These are phyloP conservation scores for Pyrenophora tritici-repentis DNA, from an alignment of 2,329 filamentous ascomycete species.

Conservation along the genomic window DNA sequence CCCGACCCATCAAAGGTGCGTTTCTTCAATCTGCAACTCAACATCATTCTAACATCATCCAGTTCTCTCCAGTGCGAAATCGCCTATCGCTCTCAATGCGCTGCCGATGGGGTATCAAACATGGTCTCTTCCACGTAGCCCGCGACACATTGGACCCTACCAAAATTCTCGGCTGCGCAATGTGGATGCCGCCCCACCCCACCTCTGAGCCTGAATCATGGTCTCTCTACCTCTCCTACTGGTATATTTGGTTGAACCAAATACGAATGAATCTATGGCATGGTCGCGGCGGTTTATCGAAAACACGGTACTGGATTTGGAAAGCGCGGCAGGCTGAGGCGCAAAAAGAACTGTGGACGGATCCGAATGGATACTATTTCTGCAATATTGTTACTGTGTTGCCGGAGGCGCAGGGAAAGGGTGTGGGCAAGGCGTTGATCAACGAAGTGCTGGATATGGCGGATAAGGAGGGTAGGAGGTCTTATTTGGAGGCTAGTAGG, in stretches of 20 bases:
- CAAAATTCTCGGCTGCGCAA: slow-evolving; percentile 70
- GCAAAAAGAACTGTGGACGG: slow-evolving; percentile 67
- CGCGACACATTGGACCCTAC: slow-evolving; percentile 59
- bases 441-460: slow-evolving; percentile 65
- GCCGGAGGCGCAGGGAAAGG: slow-evolving; percentile 67
- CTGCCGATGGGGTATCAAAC: slow-evolving; percentile 71
- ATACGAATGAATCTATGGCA: slow-evolving; percentile 69
- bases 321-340: slow-evolving; percentile 67
- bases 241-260: slow-evolving; percentile 70
- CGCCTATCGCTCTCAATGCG: slow-evolving; percentile 65
- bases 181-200: slow-evolving; percentile 68
- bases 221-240: slow-evolving; percentile 66
- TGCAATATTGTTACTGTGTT: slow-evolving; percentile 75
- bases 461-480: slow-evolving; percentile 66
- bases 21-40: no score
- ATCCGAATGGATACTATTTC: slow-evolving; percentile 72
- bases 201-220: slow-evolving; percentile 59
- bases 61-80: neutral
- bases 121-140: slow-evolving; percentile 71
- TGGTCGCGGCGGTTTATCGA: slow-evolving; percentile 70
- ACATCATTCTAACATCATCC: no score
- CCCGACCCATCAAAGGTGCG: slow-evolving; percentile 56
- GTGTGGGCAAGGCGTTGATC: slow-evolving; percentile 69
- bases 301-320: slow-evolving; percentile 74
- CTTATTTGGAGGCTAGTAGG: slow-evolving; percentile 73